Percentiles rank a stretch among this genome's conserved stretches.
Conservation (phyloP, 2,329 filamentous ascomycete genomes). For the Fusarium penzigii region DNA sequence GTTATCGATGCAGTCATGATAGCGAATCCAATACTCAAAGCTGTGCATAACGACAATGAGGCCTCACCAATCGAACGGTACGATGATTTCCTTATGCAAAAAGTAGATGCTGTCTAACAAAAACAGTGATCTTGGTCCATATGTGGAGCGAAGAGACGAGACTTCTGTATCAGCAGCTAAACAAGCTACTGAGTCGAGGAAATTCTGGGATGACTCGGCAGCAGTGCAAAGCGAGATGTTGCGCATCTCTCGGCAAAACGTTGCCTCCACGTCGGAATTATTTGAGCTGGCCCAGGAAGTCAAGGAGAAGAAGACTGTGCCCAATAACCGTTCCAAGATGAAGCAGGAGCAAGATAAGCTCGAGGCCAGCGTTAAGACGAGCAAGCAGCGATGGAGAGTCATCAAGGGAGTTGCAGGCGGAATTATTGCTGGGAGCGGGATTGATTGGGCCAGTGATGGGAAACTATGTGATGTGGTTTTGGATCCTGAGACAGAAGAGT, state of each 20-base stretch:
- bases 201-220: conserved; percentile 54
- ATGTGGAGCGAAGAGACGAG: conserved; percentile 67
- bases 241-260: conserved; percentile 59
- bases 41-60: conserved; percentile 68
- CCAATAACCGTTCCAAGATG: conserved; percentile 53
- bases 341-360: conserved; percentile 58
- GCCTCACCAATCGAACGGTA: conserved; percentile 70
- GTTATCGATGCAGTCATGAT: conserved; percentile 69
- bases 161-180: conserved; percentile 64
- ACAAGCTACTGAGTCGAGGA: conserved; percentile 54
- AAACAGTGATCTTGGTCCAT: conserved; percentile 64
- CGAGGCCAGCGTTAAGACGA: conserved; percentile 60
- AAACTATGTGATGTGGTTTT: conserved; percentile 70
- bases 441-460: conserved; percentile 76
- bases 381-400: conserved; percentile 68
- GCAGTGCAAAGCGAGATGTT: conserved; percentile 60
- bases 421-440: conserved; percentile 76
- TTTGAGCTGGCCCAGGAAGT: conserved; percentile 62
- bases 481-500: conserved; percentile 56
- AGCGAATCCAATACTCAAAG: conserved; percentile 74
- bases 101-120: conserved; percentile 7
- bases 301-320: conserved; percentile 52
- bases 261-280: conserved; percentile 61
- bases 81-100: conserved; percentile 4
- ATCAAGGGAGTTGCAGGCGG: conserved; percentile 80